A percentile compares a stretch with the other conserved stretches of the same genome.
Conservation (phyloP, 805 yeast species). For the Suhomyces sp. region DNA sequence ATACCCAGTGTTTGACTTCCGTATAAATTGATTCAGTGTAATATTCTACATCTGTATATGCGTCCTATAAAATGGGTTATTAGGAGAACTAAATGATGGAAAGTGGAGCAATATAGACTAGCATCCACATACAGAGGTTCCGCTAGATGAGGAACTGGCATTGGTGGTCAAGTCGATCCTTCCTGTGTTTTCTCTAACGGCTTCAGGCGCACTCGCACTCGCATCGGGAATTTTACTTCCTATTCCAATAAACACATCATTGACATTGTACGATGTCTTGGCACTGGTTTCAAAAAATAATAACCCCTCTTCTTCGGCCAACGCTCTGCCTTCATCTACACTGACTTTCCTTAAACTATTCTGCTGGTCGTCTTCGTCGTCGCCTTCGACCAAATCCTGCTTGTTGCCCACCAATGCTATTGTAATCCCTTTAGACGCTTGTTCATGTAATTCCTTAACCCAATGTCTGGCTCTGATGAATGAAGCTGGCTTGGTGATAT, state of each 20-base stretch:
- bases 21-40: too few species aligned
- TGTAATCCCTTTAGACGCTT: conserved; percentile 86
- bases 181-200: conserved; percentile 17
- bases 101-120: too few species aligned
- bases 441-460: conserved; percentile 95
- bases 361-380: conserved; percentile 30
- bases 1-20: too few species aligned
- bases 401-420: conserved; percentile 95
- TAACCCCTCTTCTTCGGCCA: conserved; percentile 89
- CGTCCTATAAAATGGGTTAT: too few species aligned
- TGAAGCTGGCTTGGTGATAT: conserved; percentile 90
- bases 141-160: background rate
- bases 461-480: conserved; percentile 94
- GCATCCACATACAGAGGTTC: background rate
- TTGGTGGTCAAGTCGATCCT: conserved; percentile 35
- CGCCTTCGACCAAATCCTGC: conserved; percentile 67
- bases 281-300: conserved; percentile 94
- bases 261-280: conserved; percentile 82
- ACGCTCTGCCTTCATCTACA: conserved; percentile 76
- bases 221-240: conserved; percentile 77
- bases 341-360: conserved; percentile 69
- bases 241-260: conserved; percentile 85
- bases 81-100: too few species aligned
- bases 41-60: too few species aligned
- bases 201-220: conserved; percentile 5